phyloP scores from a whole-genome alignment of 192 early-diverging fungal species.

The Backusella tarrabulga region DNA sequence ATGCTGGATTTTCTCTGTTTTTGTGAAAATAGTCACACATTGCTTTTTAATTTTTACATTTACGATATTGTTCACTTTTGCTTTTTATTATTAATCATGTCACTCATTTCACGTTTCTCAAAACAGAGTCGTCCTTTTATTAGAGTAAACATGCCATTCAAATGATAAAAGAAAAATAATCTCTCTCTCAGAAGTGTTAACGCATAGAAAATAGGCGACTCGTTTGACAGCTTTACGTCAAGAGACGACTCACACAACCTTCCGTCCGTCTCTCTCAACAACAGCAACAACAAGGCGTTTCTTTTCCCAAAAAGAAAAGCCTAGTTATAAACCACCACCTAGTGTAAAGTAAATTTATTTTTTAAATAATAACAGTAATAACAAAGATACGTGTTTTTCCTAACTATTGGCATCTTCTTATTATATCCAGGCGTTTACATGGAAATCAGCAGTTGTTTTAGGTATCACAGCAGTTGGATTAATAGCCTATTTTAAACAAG shows the following conservation, averaged over 20 bases:
- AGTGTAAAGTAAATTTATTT: background rate
- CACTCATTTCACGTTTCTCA: background rate
- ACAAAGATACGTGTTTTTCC: background rate
- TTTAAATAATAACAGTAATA: background rate
- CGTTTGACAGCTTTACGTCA: conserved; percentile 3
- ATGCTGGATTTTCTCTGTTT: background rate
- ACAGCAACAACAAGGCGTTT: background rate
- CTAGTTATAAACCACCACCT: background rate
- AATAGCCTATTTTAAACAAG: conserved; percentile 60
- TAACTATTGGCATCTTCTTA: background rate
- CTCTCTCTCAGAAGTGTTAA: background rate
- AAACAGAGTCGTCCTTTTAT: background rate
- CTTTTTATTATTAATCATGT: background rate
- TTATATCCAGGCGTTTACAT: conserved; percentile 38
- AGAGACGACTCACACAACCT: background rate
- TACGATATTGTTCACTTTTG: too few relatives aligned
- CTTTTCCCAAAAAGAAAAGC: background rate
- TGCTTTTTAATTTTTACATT: background rate
- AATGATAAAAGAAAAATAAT: background rate
- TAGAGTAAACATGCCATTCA: background rate
- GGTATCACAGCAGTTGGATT: conserved; percentile 56
- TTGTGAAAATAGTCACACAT: background rate
- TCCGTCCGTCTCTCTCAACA: background rate
- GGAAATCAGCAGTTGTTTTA: conserved; percentile 56
- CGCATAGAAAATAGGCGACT: background rate